Evolutionary conservation across 2,329 filamentous ascomycete species (phyloP), one percentile per base, ranked within the genome.

Genomic region (Rutstroemia sp.): DNA sequence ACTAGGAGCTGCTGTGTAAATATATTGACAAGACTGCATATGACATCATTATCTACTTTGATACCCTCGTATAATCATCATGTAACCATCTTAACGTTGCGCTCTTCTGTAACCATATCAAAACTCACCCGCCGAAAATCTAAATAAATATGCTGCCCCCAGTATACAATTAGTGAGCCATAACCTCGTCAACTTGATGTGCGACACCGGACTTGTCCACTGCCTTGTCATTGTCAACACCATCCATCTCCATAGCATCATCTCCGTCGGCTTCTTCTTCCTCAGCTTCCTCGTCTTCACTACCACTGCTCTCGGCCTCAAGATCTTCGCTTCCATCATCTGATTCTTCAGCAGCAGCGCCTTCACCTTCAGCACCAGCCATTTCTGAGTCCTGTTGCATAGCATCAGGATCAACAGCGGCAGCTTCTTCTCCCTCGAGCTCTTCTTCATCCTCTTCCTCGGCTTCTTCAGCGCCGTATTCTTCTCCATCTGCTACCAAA

Each of bases 401-500:
- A 19, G 70, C 70, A 53, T 70, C 71, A 12, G 69, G 67, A 52
- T 69, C 75, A 41, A 63, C 69, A 27, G 74, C 74, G 5, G 73
- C 76, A 30, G 77, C 74, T 52, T 76, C 80, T 56, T 81, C 78
- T 8, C 77, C 80, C 53, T 79, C 81, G 12, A 73, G 82, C n/a
- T 81, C 83, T 53, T 85, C 83, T 52, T 85, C 85, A 52, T 86
- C 83, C 61, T 86, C 84, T 38, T 86, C 86, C 49, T 90, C 90
- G 16, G 83, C 84, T 72, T 96, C 92, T 56, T 97, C 94, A 21
- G 88, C 90, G 61, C 92, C 94, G 69, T 99, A 99, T 64, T 88
- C 83, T 25, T 88, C 87, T 65, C 95, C 94, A 65, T 96, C 92
- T 45, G 87, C 87, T 52, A 82, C 80, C 46, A 87, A 80, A 69